These are phyloP conservation scores for Mycena capillaripes DNA, from an alignment of 768 basidiomycete species.

Conservation along the genomic window DNA sequence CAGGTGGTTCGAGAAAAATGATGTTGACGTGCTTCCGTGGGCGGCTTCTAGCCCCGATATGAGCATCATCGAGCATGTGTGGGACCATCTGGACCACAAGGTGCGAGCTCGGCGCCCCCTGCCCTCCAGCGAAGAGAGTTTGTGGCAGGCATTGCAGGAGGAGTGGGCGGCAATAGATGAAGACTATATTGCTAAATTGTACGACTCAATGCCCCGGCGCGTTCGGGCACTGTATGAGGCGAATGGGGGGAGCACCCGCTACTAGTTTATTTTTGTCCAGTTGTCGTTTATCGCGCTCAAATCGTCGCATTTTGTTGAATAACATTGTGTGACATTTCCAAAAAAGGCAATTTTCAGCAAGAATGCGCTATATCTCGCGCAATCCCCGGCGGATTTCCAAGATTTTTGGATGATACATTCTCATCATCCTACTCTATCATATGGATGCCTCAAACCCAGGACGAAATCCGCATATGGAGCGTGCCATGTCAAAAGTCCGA, in stretches of 20 bases:
- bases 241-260: constrained; percentile 18
- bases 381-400: no score
- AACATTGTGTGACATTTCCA: no score
- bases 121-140: background rate
- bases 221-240: constrained; percentile 24
- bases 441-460: no score
- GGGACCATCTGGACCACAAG: background rate
- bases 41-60: background rate
- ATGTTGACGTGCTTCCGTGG: background rate
- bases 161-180: background rate
- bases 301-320: background rate
- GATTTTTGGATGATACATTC: no score
- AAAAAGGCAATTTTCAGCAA: no score
- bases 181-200: constrained; percentile 28
- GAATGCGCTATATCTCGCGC: no score
- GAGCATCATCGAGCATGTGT: background rate
- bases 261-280: constrained; percentile 14
- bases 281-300: background rate
- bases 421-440: no score
- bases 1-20: constrained; percentile 44
- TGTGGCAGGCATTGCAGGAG: background rate
- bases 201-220: constrained; percentile 26
- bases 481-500: no score
- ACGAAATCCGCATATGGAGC: no score
- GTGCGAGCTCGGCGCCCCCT: background rate